Base-by-base conservation (phyloP, 805 yeast species). In the Nakazawaea anatomiae region DNA sequence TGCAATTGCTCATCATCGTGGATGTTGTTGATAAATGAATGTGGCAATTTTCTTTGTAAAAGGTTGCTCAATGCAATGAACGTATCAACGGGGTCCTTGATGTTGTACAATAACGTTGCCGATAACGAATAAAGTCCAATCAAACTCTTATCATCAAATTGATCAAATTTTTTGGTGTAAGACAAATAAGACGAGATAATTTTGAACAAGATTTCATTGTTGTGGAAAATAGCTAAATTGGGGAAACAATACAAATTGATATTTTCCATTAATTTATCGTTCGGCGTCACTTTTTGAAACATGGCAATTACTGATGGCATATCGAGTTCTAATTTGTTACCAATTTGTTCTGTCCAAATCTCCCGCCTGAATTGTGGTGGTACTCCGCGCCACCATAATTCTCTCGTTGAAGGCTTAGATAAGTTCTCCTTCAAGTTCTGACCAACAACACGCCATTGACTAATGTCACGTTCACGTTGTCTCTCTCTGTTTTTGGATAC, bases 341-440 rank as follows among this genome's bases (percentile, higher is more conserved):
- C 76, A 35, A 76, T 62, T 53, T 72, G 76, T 43, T 62, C 62
- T 52, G 64, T 60, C 90, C 90, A 85, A 2, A 83, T 68, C 9
- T 62, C 60, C 5, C 68, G 61, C 42, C 90, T 67, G 5, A 71
- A 58, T 25, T 59, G 59, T n/a, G 57, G 36, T 1, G 86, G 82
- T 3, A 82, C 59, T 4, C 83, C 83, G 36, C 83, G 65, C 86
- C 86, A 81, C 79, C 83, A 79, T 34, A 80, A 62, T 53, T 80
- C 83, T 43, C 83, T 67, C 5, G 75, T 71, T 25, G 66, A 58
- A 1, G 76, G 67, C 48, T 66, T 62, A 25, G 76, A 60, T 42
- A 66, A 65, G 5, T 54, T 52, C 28, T 61, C 59, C 48, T 67
- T 72, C 46, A 71, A 61, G 6, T 73, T 69, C 4, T 74, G 52